Base-by-base conservation (phyloP, 1,284 basidiomycete genomes). In the Naganishia sp. region DNA sequence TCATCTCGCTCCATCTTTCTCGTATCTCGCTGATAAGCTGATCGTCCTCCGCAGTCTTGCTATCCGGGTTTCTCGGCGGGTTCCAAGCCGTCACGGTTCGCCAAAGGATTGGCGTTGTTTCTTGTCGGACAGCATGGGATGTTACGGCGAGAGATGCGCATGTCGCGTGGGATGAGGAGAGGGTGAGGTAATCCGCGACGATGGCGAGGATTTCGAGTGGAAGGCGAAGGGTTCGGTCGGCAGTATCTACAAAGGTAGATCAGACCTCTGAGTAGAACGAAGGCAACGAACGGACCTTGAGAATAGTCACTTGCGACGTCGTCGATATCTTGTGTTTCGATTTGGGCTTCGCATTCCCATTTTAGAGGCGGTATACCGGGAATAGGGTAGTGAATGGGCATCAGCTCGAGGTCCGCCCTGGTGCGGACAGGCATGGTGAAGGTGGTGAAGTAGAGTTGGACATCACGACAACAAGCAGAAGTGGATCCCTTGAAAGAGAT, bases 271-370 rank as follows among this genome's bases (percentile, higher is more conserved):
- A 10, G 1, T 6, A 41, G 28, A 21, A 17, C 18, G 32, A 11
- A 13, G 47, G 11, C 18, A 46, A 25, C 9, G 17, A 21, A 39
- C 32, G 32, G 11, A 54, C 35, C 52, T 49, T 49, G n/a, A 2
- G 52, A 54, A n/a, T 54, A 54, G 31, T 54, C 52, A 31, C 52
- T 54, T 21, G 52, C 52, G 13, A 54, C 32, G 6, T 54, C 52
- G 35, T 54, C 52, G 5, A 54, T 15, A 10, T 39, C 52, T 6
- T n/a, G 39, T 11, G 52, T 54, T 3, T 54, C 52, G n/a, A 54
- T 32, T 31, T 39, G 52, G 32, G 21, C 52, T 15, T 54, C n/a
- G 17, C 31, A 54, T 15, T 13, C 17, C 23, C 47, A 49, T 23
- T 49, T 49, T 25, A 17, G 9, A 1, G 50, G 31, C 25, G 50